Evolutionary conservation across 306 rosid species (phyloP).

Genomic region (Cicer bijugum): DNA sequence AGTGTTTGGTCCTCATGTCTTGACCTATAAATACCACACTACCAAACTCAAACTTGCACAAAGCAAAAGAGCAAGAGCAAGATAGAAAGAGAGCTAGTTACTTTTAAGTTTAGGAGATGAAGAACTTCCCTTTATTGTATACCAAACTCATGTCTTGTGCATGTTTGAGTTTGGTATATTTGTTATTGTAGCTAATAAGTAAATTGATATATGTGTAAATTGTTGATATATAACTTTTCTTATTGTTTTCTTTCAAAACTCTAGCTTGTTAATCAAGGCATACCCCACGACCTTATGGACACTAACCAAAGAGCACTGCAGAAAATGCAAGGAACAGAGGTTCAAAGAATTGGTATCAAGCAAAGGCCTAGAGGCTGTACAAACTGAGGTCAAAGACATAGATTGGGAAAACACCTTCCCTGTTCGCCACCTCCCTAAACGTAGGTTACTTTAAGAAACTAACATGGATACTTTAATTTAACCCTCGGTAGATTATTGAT

Average conservation of each 20-base stretch:
- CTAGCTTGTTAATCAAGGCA: slow-evolving; percentile 74
- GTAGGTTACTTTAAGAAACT: no score
- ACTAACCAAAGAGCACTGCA: slow-evolving; percentile 81
- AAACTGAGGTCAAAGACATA: slow-evolving; percentile 71
- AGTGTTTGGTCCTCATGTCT: neutral
- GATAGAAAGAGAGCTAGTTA: neutral
- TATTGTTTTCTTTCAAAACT: slow-evolving; percentile 29
- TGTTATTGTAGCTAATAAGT: no score
- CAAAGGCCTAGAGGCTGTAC: slow-evolving; percentile 64
- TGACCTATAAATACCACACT: slow-evolving; percentile 45
- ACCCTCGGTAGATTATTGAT: no score
- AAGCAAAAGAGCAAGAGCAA: slow-evolving; percentile 33
- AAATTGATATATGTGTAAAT: no score
- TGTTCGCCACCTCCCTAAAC: slow-evolving; percentile 71
- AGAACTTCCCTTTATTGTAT: no score
- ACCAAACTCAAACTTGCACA: slow-evolving; percentile 3
- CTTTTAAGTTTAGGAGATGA: slow-evolving; percentile 52
- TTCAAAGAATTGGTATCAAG: slow-evolving; percentile 63
- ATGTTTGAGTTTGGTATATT: no score
- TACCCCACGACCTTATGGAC: slow-evolving; percentile 72
- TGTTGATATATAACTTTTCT: neutral
- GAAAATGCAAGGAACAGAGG: slow-evolving; percentile 72
- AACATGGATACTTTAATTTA: no score
- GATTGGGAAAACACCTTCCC: slow-evolving; percentile 93
- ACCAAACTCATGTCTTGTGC: no score